A percentile compares a stretch with the other conserved stretches of the same genome.
Evolutionary conservation across 139 green algal genomes (phyloP).

Genomic region (Closterium sp.): DNA sequence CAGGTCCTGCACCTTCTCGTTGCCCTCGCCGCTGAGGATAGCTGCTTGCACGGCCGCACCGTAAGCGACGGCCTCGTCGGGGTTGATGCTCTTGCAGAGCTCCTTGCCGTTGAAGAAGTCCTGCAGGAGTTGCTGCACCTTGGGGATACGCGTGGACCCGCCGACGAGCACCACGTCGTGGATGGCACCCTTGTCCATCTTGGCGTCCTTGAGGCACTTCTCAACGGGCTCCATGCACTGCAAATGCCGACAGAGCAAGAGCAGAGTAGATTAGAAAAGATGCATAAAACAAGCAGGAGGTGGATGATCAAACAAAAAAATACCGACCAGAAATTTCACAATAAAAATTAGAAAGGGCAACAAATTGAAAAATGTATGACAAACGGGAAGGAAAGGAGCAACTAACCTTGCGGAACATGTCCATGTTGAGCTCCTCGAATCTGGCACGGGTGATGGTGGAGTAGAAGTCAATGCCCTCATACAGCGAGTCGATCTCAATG

Average conservation of each 20-base stretch:
- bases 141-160: slow-evolving; percentile 96
- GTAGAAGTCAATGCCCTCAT: slow-evolving; percentile 97
- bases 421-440: slow-evolving; percentile 99
- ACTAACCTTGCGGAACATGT: slow-evolving; percentile 78
- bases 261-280: too few species aligned
- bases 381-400: too few species aligned
- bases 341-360: too few species aligned
- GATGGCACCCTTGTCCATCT: slow-evolving; percentile 82
- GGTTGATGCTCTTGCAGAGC: slow-evolving; percentile 99
- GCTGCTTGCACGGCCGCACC: slow-evolving; percentile 82
- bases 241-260: not conserved
- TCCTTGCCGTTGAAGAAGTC: slow-evolving; percentile 99
- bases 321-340: too few species aligned
- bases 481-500: slow-evolving; percentile 96
- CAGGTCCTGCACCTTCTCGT: slow-evolving; percentile 97
- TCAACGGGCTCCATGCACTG: slow-evolving; percentile 47
- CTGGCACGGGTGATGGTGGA: slow-evolving; percentile 90
- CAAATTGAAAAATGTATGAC: too few species aligned
- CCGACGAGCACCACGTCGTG: slow-evolving; percentile 94
- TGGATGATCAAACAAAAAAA: too few species aligned
- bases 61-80: slow-evolving; percentile 98
- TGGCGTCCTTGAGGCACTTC: slow-evolving; percentile 78
- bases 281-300: too few species aligned
- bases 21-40: slow-evolving; percentile 79
- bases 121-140: slow-evolving; percentile 94